Evolutionary conservation across 2,329 filamentous ascomycete genomes (phyloP), one percentile per base, ranked within the genome.

Genomic region (Rugonectria rugulosa): DNA sequence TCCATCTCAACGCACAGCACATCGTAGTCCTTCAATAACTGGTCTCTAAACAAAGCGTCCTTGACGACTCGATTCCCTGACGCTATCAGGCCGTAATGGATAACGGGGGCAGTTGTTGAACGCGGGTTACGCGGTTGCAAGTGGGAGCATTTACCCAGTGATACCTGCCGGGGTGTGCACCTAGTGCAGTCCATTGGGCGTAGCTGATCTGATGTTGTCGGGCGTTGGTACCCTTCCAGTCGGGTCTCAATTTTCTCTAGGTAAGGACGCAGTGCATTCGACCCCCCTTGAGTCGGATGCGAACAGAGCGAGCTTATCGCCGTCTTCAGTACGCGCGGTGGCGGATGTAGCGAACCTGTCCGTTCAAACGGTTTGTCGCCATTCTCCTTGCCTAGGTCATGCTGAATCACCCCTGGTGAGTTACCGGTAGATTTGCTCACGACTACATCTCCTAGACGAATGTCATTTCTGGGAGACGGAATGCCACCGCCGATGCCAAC

Each of bases 1-100:
- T 61, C 45, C 42, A 44, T 50, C 15, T 45, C 38, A n/a, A 41
- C 24, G 20, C 38, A 41, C 2, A 41, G 21, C 9, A 41, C n/a
- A 11, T 24, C 17, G n/a, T 24, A 15, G 3, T 41, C 6, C 10
- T 20, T 12, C 7, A 14, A 20, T 24, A 32, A 14, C 12, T 32
- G 12, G 12, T 32, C 29, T 5, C 29, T 10, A 4, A 32, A 10
- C 6, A 32, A 14, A 6, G 29, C 29, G n/a, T 32, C 29, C 29
- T 32, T 32, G 11, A 32, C n/a, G 11, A 32, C 12, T 14, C 12
- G 29, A 14, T 32, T 32, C 5, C 11, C 29, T 6, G 6, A 6
- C 12, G 29, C 29, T 10, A 32, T 11, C 12, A 14, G 6, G 5
- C 29, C 29, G 12, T 32, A 32, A 11, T 32, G 29, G 10, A 32